phyloP scores from a whole-genome alignment of 257 asterid species.

The Handroanthus guayacan region DNA sequence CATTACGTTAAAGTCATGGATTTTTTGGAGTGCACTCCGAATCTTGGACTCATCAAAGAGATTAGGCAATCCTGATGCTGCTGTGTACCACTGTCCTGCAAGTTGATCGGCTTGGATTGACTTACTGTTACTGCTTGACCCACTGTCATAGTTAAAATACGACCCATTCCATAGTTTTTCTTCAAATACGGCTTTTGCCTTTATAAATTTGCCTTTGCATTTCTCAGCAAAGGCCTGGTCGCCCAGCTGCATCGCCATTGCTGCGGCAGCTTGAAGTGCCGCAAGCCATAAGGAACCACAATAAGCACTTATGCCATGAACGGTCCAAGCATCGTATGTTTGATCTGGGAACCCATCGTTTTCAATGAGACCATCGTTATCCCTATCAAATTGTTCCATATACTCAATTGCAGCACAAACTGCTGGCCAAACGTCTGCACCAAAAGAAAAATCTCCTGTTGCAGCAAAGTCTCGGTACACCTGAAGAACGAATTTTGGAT shows the following conservation, averaged over 20 bases:
- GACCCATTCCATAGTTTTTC: constrained; percentile 92
- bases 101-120: constrained; percentile 97
- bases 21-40: constrained; percentile 77
- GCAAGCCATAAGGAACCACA: constrained; percentile 99
- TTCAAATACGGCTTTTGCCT: constrained; percentile 74
- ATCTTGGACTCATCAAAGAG: constrained; percentile 77
- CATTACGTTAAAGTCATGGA: constrained; percentile 89
- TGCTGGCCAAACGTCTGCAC: constrained; percentile 91
- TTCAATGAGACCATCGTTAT: constrained; percentile 80
- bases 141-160: constrained; percentile 91
- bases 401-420: constrained; percentile 95
- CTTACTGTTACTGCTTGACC: constrained; percentile 90
- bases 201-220: constrained; percentile 63
- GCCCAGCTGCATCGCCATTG: constrained; percentile 89
- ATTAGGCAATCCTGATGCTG: constrained; percentile 93
- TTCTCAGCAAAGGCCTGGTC: constrained; percentile 80
- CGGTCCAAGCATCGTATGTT: constrained; percentile 97
- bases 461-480: constrained; percentile 94
- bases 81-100: constrained; percentile 97
- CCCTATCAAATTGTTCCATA: constrained; percentile 98
- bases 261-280: constrained; percentile 93
- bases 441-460: constrained; percentile 85
- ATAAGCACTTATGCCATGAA: constrained; percentile 93
- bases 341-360: constrained; percentile 99
- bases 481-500: constrained; percentile 95